Evolutionary conservation across 768 basidiomycete species (phyloP), one percentile per base, ranked within the genome.

Genomic region (Naganishia onofrii): DNA sequence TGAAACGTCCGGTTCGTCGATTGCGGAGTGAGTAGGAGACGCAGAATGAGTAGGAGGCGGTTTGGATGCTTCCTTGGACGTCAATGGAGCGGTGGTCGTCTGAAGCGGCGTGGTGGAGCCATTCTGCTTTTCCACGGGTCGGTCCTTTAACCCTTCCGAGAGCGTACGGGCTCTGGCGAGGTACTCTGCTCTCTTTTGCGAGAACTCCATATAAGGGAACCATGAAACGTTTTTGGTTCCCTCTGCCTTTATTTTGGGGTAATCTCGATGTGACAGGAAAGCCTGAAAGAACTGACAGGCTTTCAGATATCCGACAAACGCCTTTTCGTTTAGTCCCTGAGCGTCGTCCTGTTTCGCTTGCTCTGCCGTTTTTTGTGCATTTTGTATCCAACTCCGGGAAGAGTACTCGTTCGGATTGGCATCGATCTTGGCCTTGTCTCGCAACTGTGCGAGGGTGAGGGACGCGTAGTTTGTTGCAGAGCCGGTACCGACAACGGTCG

Each of bases 151-250:
- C 74, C 76, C 84, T 58, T 80, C 80, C 72, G 87, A 85, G 64
- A 87, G 73, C 31, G 77, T 80, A 74, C 83, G 82, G 52, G 83
- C 84, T 70, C 84, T 83, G 63, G 77, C 75, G 55, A 80, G 73
- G 51, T 85, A 78, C 60, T 84, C 66, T 36, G 72, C 55, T 82
- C 85, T 36, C 74, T 91, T 90, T 83, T 86, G 84, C 74, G 87
- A 83, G 70, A 90, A 89, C 28, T 87, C 86, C 52, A 83, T 74
- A 67, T 90, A 84, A 74, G 90, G 89, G 79, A 85, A 87, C 79
- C 85, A 84, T 56, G 90, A 78, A 42, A 84, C 81, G 19, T 87
- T 87, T 69, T 84, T 44, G 15, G 29, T 21, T 2, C 71, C 44
- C 10, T 72, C 67, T 23, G 21, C 26, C 63, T 66, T 72, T 36